Percentiles rank a stretch among this genome's conserved stretches.
Evolutionary conservation across 1,284 basidiomycete genomes (phyloP).

Genomic region (Puccinia triticina): DNA sequence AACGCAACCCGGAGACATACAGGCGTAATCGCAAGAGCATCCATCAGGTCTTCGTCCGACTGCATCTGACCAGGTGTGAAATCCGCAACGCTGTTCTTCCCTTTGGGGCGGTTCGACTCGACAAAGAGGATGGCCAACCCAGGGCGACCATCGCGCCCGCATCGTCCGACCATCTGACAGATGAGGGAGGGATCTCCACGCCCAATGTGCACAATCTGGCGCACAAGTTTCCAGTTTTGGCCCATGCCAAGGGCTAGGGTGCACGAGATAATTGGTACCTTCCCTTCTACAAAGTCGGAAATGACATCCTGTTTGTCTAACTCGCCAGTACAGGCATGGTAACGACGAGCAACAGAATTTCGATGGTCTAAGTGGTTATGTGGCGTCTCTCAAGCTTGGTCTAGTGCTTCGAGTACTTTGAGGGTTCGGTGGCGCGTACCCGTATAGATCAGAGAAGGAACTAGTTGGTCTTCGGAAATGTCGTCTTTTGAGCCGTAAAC

Average conservation of each 20-base stretch:
- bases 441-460: conserved; percentile 17
- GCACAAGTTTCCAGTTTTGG: no score
- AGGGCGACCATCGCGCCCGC: background rate
- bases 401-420: background rate
- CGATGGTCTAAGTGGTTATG: background rate
- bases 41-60: no score
- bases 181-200: no score
- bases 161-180: conserved; percentile 27
- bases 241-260: no score
- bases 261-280: background rate
- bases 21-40: no score
- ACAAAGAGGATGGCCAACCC: conserved; percentile 16
- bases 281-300: background rate
- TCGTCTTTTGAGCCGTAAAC: background rate
- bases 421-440: background rate
- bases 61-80: no score
- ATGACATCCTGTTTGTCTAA: background rate
- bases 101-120: conserved; percentile 1
- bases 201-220: no score
- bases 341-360: background rate
- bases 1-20: no score
- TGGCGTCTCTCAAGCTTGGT: background rate
- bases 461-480: background rate
- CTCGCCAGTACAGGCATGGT: conserved; percentile 14
- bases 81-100: conserved; percentile 19